Evolutionary conservation across 2,329 filamentous ascomycete species (phyloP), one percentile per base, ranked within the genome.

Genomic region (Xylaria multiplex): DNA sequence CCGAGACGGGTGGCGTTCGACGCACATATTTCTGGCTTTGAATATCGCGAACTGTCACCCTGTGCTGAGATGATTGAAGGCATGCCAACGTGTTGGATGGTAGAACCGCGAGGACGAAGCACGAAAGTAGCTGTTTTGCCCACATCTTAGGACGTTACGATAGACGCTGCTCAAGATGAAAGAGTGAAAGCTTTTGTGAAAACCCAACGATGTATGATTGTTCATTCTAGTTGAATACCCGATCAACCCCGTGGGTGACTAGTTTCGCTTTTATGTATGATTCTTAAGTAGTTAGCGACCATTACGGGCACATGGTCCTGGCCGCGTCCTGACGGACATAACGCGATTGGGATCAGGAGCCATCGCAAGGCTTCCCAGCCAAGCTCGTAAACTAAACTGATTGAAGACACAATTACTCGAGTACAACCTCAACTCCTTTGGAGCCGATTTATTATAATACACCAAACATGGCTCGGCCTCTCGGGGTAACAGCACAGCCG

Each of bases 381-480:
- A 37, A 35, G 37, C 22, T 65, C 63, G 63, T 32, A 65, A 58
- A 57, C 63, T 56, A 65, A 40, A 37, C 62, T 19, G 19, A 30
- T 59, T 59, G 19, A 55, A 64, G 56, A 27, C 19, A 19, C 13
- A 6, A 35, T 11, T 14, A 60, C 35, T 22, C 8, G 22, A 46
- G 6, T n/a, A 8, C 30, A 27, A 40, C 22, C 24, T 43, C 22
- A 11, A 40, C 13, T 40, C 37, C 11, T 14, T 11, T 14, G 37
- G 5, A 40, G 3, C 37, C 35, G 5, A n/a, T 37, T 49, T 58
- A 45, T 24, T 43, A 50, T 3, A 16, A 11, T 30, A 16, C 13
- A 2, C 14, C 16, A 19, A 22, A 37, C 22, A 13, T 16, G 1
- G 14, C 32, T 32, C 14, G 27, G 13, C 14, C 43, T 48, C 30